Percentiles rank a stretch among this genome's conserved stretches.
Evolutionary conservation across 164 flowering plant species (phyloP).

Genomic region (Vitis cinerea): DNA sequence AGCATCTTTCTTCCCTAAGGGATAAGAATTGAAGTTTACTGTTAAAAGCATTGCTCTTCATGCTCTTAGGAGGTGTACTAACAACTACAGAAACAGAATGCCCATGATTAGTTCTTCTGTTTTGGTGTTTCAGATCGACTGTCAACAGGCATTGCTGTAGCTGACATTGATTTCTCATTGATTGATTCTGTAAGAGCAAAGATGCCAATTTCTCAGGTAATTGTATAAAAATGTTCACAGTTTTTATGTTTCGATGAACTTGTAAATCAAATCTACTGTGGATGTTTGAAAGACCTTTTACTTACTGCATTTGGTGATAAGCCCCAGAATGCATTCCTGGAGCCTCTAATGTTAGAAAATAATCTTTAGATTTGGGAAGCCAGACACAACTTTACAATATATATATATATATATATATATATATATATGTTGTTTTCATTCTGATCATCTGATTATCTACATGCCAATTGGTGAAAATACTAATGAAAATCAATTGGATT

Average conservation of each 20-base stretch:
- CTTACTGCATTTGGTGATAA: neutral
- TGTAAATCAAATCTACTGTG: neutral
- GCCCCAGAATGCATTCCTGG: neutral
- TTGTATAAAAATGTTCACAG: neutral
- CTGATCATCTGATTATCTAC: no score
- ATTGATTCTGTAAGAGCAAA: conserved; percentile 68
- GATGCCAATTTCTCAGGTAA: conserved; percentile 83
- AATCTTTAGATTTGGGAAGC: no score
- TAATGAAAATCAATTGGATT: neutral
- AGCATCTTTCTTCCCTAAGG: no score
- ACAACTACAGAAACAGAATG: neutral
- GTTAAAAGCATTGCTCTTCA: no score
- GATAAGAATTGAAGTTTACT: no score
- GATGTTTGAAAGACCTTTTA: neutral
- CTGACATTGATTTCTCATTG: conserved; percentile 77
- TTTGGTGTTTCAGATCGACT: conserved; percentile 56
- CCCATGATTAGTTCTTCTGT: neutral
- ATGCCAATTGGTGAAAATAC: neutral
- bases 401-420: neutral
- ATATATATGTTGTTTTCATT: neutral
- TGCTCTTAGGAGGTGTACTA: neutral
- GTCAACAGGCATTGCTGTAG: conserved; percentile 74
- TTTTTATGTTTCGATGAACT: neutral
- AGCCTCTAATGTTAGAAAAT: no score
- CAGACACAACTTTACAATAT: no score